phyloP scores from a whole-genome alignment of 2,329 filamentous ascomycete species.

The Ampelomyces quisqualis region DNA sequence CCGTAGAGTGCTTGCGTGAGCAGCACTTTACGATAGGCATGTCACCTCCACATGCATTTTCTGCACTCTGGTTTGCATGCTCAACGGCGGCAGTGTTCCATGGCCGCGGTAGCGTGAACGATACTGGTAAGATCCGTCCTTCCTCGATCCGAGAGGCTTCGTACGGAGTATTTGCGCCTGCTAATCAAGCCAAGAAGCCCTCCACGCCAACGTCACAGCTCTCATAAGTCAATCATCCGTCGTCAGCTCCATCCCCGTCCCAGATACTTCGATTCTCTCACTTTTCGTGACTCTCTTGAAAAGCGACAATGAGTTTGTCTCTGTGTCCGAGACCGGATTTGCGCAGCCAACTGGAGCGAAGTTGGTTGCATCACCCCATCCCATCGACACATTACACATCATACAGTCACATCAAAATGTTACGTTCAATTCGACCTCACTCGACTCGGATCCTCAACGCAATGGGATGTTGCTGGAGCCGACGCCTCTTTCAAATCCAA shows the following conservation, averaged over 20 bases:
- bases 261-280: too few species aligned
- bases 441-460: background rate
- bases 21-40: conserved; percentile 22
- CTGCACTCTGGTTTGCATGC: conserved; percentile 19
- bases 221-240: conserved; percentile 11
- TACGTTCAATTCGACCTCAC: conserved; percentile 3
- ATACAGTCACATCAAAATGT: background rate
- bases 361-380: conserved; percentile 5
- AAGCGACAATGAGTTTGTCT: conserved; percentile 14
- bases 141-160: conserved; percentile 15
- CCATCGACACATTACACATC: background rate
- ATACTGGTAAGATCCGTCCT: conserved; percentile 25
- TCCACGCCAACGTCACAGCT: conserved; percentile 31
- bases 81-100: conserved; percentile 22
- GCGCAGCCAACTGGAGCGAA: conserved; percentile 12
- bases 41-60: conserved; percentile 12
- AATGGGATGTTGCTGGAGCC: conserved; percentile 5
- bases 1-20: conserved; percentile 21
- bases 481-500: conserved; percentile 15
- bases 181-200: conserved; percentile 34
- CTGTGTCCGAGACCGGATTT: too few species aligned
- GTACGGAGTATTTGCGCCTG: conserved; percentile 28
- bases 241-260: too few species aligned
- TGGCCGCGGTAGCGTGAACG: conserved; percentile 20
- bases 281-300: too few species aligned